Evolutionary conservation across 2,329 filamentous ascomycete genomes (phyloP).

Genomic region (Hortaea sp.): DNA sequence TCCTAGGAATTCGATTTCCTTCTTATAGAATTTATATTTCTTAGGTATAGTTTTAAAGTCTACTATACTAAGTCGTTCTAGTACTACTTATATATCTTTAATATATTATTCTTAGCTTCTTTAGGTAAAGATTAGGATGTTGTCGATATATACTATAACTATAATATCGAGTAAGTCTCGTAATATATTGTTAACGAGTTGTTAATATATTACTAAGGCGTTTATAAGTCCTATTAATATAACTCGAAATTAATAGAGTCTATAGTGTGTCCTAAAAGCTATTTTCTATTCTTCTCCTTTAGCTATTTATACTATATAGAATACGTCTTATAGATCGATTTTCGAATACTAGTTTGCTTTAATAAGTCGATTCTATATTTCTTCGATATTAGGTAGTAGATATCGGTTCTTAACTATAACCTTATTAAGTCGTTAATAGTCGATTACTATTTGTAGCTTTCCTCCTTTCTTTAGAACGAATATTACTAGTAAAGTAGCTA

Average conservation of each 20-base stretch:
- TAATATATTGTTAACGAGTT: conserved; percentile 18
- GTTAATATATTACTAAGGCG: conserved; percentile 13
- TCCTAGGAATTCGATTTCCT: too few species aligned
- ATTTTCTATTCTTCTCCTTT: conserved; percentile 18
- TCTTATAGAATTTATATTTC: too few species aligned
- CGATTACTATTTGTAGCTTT: conserved; percentile 11
- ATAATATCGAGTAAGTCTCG: conserved; percentile 15
- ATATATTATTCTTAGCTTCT: conserved; percentile 14
- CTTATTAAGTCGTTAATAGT: conserved; percentile 19
- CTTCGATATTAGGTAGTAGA: conserved; percentile 14
- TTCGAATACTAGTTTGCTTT: conserved; percentile 12
- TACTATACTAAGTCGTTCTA: conserved; percentile 11
- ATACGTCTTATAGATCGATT: conserved; percentile 15
- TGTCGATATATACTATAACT: conserved; percentile 15
- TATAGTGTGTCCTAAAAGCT: conserved; percentile 11
- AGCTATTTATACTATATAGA: conserved; percentile 17
- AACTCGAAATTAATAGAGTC: conserved; percentile 16
- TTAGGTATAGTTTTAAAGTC: conserved; percentile 4
- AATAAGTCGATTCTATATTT: conserved; percentile 12
- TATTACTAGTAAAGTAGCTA: conserved; percentile 7
- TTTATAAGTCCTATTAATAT: conserved; percentile 20
- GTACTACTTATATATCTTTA: conserved; percentile 16
- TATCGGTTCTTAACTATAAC: conserved; percentile 21
- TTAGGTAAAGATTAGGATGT: conserved; percentile 22
- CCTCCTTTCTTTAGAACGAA: conserved; percentile 18